Conservation (phyloP, 2,329 filamentous ascomycete species). For the Bipolaris bicolor region DNA sequence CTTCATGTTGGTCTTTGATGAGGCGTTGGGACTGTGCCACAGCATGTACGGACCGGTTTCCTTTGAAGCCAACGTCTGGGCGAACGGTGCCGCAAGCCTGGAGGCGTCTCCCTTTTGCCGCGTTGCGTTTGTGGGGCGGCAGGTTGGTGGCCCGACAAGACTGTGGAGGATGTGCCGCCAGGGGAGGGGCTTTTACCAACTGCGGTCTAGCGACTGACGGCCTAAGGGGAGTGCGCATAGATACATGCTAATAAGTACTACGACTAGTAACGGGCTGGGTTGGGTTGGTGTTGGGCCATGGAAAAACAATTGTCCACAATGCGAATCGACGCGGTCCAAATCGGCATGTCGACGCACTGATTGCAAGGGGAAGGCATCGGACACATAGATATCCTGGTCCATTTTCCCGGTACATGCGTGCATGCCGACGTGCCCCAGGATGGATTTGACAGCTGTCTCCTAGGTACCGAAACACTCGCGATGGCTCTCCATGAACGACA, state of each 20-base stretch:
- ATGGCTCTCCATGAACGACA: conserved; percentile 5
- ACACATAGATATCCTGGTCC: not conserved
- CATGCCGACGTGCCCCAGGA: too few species aligned
- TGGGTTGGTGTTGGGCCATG: conserved; percentile 4
- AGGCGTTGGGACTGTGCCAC: conserved; percentile 11
- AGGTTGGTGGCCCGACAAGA: conserved; percentile 17
- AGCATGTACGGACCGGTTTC: conserved; percentile 11
- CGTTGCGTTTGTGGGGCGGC: conserved; percentile 22
- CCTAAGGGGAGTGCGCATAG: conserved; percentile 4
- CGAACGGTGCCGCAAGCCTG: conserved; percentile 1
- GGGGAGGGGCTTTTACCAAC: conserved; percentile 5
- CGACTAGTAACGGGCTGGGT: too few species aligned
- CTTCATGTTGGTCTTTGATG: conserved; percentile 12
- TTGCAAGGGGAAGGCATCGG: not conserved
- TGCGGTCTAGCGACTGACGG: conserved; percentile 2
- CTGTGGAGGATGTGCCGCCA: conserved; percentile 31
- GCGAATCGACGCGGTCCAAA: conserved; percentile 9
- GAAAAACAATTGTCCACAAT: conserved; percentile 13
- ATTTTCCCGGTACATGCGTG: not conserved
- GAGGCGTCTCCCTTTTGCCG: conserved; percentile 14
- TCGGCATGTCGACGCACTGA: not conserved
- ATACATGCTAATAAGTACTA: too few species aligned
- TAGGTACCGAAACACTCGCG: conserved; percentile 1
- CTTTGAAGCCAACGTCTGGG: conserved; percentile 7
- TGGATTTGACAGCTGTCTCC: not conserved